Conservation (phyloP, 23 red algal genomes). For the Gracilaria domingensis region DNA sequence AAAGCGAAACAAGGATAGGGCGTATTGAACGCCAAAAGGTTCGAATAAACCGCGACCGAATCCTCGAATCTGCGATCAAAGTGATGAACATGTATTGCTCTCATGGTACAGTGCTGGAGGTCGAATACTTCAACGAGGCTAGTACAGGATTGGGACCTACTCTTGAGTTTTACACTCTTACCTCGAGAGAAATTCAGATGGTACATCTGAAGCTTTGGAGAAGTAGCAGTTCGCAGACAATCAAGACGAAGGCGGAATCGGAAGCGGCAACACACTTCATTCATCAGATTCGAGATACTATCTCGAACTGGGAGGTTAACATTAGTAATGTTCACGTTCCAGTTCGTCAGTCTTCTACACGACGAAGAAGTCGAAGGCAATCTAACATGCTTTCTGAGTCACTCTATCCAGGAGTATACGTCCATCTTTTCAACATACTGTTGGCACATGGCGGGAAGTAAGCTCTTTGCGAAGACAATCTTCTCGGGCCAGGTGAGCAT, state of each 20-base stretch:
- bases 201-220: constrained; percentile 85
- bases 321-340: neutral
- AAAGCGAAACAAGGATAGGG: constrained; percentile 76
- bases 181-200: constrained; percentile 92
- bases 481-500: constrained; percentile 98
- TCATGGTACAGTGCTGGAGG: constrained; percentile 90
- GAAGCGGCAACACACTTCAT: neutral
- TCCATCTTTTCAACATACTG: constrained; percentile 93
- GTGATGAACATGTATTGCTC: constrained; percentile 90
- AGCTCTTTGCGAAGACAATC: constrained; percentile 85
- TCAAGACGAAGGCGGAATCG: constrained; percentile 17
- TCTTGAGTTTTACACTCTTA: constrained; percentile 97
- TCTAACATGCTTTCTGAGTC: constrained; percentile 74
- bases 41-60: constrained; percentile 77
- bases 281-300: constrained; percentile 5
- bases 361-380: constrained; percentile 45
- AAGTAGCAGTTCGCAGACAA: constrained; percentile 22
- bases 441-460: constrained; percentile 94
- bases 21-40: constrained; percentile 97
- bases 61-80: constrained; percentile 89
- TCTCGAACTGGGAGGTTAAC: too few species aligned
- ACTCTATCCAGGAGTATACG: constrained; percentile 92
- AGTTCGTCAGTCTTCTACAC: constrained; percentile 13
- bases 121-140: constrained; percentile 95
- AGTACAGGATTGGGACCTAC: constrained; percentile 97